phyloP scores from a whole-genome alignment of 2,329 filamentous ascomycete species.

The Clarireedia hainanense region DNA sequence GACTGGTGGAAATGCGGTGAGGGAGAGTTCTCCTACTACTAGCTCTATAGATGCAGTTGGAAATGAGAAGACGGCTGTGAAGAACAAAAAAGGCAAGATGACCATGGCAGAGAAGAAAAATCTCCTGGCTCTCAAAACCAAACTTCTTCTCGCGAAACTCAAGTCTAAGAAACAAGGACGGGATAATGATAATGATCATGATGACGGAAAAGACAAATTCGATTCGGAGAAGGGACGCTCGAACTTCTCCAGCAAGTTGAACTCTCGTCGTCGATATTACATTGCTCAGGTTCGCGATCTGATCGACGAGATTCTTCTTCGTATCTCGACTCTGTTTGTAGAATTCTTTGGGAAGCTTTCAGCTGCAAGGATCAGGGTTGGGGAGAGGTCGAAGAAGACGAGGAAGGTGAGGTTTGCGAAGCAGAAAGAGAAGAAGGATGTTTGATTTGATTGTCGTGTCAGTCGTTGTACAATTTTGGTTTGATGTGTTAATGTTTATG shows the following conservation, averaged over 20 bases:
- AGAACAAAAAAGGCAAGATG: no score
- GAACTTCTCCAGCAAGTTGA: no score
- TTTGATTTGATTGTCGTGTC: background rate
- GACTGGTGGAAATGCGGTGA: background rate
- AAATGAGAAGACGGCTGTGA: no score
- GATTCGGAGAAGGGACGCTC: no score
- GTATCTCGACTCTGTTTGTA: background rate
- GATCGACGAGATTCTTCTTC: background rate
- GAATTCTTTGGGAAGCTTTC: background rate
- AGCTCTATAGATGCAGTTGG: background rate
- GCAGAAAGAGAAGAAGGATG: background rate
- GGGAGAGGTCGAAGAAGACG: background rate
- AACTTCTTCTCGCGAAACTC: no score
- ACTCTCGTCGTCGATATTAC: background rate
- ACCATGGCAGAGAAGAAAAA: no score
- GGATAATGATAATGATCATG: no score
- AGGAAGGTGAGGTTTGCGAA: slow-evolving; percentile 1
- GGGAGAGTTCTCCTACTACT: background rate
- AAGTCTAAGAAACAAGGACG: no score
- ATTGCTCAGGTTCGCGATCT: background rate
- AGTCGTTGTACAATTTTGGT: no score
- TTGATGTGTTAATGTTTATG: no score
- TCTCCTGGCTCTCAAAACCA: no score
- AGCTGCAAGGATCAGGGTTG: background rate
- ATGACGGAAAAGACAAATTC: no score